phyloP scores from a whole-genome alignment of 2,329 filamentous ascomycete genomes.

The Aspergillus thermomutatus region DNA sequence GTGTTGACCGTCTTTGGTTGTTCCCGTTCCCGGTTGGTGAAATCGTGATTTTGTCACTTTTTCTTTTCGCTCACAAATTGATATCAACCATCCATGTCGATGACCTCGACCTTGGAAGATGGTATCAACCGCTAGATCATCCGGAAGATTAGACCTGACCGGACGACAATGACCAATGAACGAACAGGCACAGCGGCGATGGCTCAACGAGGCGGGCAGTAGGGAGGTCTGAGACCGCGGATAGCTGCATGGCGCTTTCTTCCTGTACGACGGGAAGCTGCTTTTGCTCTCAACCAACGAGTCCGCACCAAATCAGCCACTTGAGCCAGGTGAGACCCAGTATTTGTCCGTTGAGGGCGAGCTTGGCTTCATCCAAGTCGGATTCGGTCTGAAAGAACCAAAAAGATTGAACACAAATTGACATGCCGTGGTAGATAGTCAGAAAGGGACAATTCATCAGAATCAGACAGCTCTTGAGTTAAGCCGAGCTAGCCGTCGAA shows the following conservation, averaged over 20 bases:
- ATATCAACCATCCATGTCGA: constrained; percentile 9
- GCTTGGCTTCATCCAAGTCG: constrained; percentile 11
- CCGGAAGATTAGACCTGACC: constrained; percentile 21
- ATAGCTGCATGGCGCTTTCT: constrained; percentile 26
- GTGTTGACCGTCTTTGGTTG: background rate
- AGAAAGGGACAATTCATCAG: background rate
- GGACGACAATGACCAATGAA: constrained; percentile 21
- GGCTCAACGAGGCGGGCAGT: constrained; percentile 22
- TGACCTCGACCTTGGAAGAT: constrained; percentile 16
- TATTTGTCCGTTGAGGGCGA: constrained; percentile 10
- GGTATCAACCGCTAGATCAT: constrained; percentile 13
- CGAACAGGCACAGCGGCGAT: constrained; percentile 7
- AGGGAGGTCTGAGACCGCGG: constrained; percentile 33
- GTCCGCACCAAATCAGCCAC: constrained; percentile 15
- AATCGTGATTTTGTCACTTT: background rate
- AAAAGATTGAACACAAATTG: background rate
- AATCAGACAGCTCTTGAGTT: background rate
- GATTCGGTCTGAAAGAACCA: background rate
- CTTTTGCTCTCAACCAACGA: constrained; percentile 22
- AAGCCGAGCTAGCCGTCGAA: background rate
- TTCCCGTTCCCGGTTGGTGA: constrained; percentile 2
- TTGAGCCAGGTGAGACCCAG: constrained; percentile 9
- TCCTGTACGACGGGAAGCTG: constrained; percentile 27
- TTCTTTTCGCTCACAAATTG: constrained; percentile 3
- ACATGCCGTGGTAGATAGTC: background rate